Base-by-base conservation (phyloP, 2,329 filamentous ascomycete genomes). In the Aspergillus sp. region DNA sequence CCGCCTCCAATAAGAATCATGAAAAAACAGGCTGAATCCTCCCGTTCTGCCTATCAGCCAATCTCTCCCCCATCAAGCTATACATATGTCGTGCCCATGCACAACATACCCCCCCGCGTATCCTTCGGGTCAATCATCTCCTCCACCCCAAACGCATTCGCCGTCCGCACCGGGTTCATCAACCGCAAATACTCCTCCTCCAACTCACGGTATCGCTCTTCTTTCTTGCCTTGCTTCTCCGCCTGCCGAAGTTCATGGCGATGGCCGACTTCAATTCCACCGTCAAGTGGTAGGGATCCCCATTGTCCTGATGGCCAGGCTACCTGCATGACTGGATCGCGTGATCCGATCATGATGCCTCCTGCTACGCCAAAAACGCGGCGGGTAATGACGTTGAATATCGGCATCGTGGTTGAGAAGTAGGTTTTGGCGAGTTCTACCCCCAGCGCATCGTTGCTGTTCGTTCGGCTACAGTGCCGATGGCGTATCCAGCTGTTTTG, bases 161-260 rank as follows among this genome's bases (percentile, higher is more conserved):
- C 81, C 4, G 79, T 83, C 11, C 81, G 65, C 1, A 84, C 77
- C 0, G 81, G 81, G 50, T 83, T 85, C 77, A 83, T 83, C 49
- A 84, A 54, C 19, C 79, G 67, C 31, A 70, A 63, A 57, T 84
- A 84, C 58, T 82, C 78, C 26, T 77, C 72, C 36, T 83, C 76
- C 29, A 85, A 51, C 53, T 81, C 75, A 33, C 70, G 67, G 50
- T 82, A 83, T 34, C 72, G 60, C 48, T 70, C 70, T 12, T 70
- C 72, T 48, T 76, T 73, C 30, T 68, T 63, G 0, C 77, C 77
- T 27, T 69, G 55, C 42, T 72, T 74, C 44, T 75, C 72, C 27
- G 76, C 76, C 49, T 79, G 72, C 46, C 73, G 76, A 46, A 84
- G 58, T 51, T 84, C 81, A 44, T 76, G 75, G 2, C 76, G 71